Evolutionary conservation across 768 basidiomycete genomes (phyloP), one percentile per base, ranked within the genome.

Genomic region (Psilocybe tampanensis): DNA sequence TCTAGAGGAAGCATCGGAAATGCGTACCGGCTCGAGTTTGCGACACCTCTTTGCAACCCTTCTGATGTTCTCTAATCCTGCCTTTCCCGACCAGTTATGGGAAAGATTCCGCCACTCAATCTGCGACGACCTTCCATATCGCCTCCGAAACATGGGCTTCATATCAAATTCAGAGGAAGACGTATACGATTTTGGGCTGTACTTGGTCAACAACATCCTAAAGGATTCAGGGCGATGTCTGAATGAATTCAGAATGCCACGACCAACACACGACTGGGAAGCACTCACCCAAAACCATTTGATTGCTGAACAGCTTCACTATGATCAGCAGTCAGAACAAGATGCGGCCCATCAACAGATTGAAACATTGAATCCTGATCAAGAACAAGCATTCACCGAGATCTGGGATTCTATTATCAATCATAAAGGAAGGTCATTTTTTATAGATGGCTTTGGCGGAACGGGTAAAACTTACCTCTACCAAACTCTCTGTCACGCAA

Each of bases 381-480:
- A 77, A 52, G 52, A 34, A 18, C 17, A 17, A 23, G 72, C 70
- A 4, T 61, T 45, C 32, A 19, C 24, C 11, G 8, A 22, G 18
- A 53, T 60, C 3, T 22, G 47, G 8, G 21, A 32, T 11, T 52
- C 59, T 15, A 33, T 60, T 4, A 36, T 42, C 13, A 44, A 47
- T 15, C 21, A 15, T 22, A 22, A 26, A 3, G 71, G 71, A 0
- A 41, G 61, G 15, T 21, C 62, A 0, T 80, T 78, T 61, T 82
- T 80, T 54, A 56, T 82, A 17, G 66, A 78, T 65, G 77, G 77
- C 45, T 69, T 74, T 56, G 79, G 73, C 47, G 78, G 79, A 4
- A 73, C 71, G 54, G 78, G 80, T n/a, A 82, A 81, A 53, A 81
- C 80, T 0, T 82, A 72, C 65, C 52, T 78, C 2, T 73, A 72